These are phyloP conservation scores for Strobilomyces dryophilus DNA, from an alignment of 768 basidiomycete genomes.

Conservation along the genomic window DNA sequence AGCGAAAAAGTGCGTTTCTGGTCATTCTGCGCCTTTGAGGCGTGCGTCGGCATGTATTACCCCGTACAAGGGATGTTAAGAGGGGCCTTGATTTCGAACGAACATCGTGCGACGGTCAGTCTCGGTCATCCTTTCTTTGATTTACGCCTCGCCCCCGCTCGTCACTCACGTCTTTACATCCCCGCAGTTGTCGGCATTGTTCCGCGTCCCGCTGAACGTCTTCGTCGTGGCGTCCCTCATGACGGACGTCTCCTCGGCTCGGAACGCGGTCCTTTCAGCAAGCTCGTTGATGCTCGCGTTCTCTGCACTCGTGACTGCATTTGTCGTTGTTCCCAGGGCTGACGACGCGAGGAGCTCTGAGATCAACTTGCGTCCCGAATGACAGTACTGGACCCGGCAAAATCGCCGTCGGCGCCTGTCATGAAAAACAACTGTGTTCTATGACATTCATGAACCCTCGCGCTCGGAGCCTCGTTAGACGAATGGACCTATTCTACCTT, in stretches of 20 bases:
- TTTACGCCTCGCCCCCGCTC: not conserved
- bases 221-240: slow-evolving; percentile 69
- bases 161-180: not conserved
- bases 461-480: not conserved
- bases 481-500: not conserved
- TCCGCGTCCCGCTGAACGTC: slow-evolving; percentile 70
- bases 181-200: slow-evolving; percentile 58
- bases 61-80: slow-evolving; percentile 74
- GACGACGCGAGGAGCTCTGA: slow-evolving; percentile 23
- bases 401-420: not conserved
- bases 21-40: slow-evolving; percentile 73
- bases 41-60: slow-evolving; percentile 77
- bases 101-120: slow-evolving; percentile 69
- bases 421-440: not conserved
- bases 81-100: slow-evolving; percentile 62
- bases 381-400: not conserved
- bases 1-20: slow-evolving; percentile 56
- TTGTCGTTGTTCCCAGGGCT: slow-evolving; percentile 39
- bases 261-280: slow-evolving; percentile 55
- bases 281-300: slow-evolving; percentile 54
- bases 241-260: slow-evolving; percentile 64
- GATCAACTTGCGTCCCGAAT: slow-evolving; percentile 17
- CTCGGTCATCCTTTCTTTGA: slow-evolving; percentile 14
- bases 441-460: not conserved
- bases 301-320: slow-evolving; percentile 55